Conservation (phyloP, 192 early-diverging fungal genomes). For the Gonapodya sp. region DNA sequence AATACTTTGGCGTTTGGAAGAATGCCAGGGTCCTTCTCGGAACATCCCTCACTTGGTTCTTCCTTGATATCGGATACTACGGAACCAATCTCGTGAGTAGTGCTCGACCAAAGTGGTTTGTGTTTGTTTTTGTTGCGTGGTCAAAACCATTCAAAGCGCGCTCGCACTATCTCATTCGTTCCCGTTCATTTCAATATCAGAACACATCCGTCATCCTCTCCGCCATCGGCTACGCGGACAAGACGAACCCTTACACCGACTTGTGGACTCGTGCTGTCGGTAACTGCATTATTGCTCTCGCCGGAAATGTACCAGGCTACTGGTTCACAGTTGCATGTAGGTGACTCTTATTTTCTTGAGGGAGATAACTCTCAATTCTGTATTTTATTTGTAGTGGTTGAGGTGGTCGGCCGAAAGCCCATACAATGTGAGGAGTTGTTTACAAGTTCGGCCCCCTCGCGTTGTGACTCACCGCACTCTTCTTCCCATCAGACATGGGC, state of each 20-base stretch:
- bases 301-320: constrained; percentile 89
- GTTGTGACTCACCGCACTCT: background rate
- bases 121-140: no score
- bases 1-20: constrained; percentile 67
- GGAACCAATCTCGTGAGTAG: constrained; percentile 72
- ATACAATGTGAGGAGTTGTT: constrained; percentile 52
- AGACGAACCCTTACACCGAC: constrained; percentile 43
- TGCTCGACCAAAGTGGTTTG: no score
- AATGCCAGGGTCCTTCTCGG: constrained; percentile 73
- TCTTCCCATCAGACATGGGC: constrained; percentile 60
- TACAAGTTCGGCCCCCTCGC: background rate
- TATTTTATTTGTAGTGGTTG: constrained; percentile 81
- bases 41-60: constrained; percentile 66
- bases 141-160: no score
- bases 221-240: constrained; percentile 56
- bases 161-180: no score
- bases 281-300: constrained; percentile 79
- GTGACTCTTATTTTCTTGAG: no score
- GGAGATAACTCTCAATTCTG: no score
- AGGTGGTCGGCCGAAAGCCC: constrained; percentile 77
- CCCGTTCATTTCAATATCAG: no score
- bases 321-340: constrained; percentile 90
- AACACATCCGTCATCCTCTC: constrained; percentile 66
- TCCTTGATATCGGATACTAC: constrained; percentile 70
- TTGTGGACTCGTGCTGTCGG: constrained; percentile 54